Conservation (phyloP, 2,329 filamentous ascomycete species). For the Beauveria brongniartii region DNA sequence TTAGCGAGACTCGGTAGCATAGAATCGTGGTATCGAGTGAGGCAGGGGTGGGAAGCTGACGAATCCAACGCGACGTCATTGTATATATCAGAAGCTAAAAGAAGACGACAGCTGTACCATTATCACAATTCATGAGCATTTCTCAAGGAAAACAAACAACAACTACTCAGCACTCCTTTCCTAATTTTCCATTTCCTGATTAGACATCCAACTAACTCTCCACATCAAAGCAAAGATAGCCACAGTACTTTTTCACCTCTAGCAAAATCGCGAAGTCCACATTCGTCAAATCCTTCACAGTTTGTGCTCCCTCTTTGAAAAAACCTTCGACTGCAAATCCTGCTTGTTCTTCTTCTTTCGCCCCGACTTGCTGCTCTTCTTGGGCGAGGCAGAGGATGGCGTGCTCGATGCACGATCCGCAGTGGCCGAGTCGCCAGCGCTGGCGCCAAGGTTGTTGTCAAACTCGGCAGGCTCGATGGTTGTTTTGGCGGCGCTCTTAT, state of each 20-base stretch:
- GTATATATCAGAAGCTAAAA: slow-evolving; percentile 11
- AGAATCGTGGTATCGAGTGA: background rate
- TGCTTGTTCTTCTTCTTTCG: slow-evolving; percentile 6
- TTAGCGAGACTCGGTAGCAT: background rate
- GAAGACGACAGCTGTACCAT: slow-evolving; percentile 11
- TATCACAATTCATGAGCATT: slow-evolving; percentile 2
- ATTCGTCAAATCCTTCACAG: background rate
- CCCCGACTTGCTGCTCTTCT: slow-evolving; percentile 1
- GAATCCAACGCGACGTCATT: background rate
- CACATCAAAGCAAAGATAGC: background rate
- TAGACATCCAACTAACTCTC: background rate
- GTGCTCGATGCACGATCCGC: background rate
- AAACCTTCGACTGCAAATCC: background rate
- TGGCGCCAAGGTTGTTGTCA: background rate
- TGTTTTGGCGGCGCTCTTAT: background rate
- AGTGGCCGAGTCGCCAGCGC: background rate
- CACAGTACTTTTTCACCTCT: background rate
- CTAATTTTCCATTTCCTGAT: background rate
- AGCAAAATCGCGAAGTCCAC: background rate
- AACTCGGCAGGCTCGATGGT: background rate
- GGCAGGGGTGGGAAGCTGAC: background rate
- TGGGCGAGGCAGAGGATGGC: background rate
- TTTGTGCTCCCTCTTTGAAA: background rate
- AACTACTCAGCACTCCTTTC: background rate
- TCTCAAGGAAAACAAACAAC: background rate